A percentile compares a stretch with the other conserved stretches of the same genome.
Conservation (phyloP, 371 early-diverging fungal genomes). For the Rhizopus arrhizus region DNA sequence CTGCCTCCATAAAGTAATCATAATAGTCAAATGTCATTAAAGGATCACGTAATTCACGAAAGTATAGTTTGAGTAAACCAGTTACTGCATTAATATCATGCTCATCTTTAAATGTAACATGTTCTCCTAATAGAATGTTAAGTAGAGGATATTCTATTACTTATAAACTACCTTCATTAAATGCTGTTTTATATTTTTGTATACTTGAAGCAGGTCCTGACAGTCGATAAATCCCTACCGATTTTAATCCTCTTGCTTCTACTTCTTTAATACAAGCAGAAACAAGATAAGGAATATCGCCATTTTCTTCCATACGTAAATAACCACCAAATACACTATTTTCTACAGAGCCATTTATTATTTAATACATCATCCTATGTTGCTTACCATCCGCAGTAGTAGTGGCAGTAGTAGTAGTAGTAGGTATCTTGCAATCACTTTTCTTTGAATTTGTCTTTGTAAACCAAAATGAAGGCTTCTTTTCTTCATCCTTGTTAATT, state of each 20-base stretch:
- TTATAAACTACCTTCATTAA: slow-evolving; percentile 56
- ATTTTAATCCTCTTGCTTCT: slow-evolving; percentile 59
- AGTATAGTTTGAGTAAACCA: slow-evolving; percentile 77
- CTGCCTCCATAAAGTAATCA: slow-evolving; percentile 75
- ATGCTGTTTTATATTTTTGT: slow-evolving; percentile 62
- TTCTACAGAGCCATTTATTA: slow-evolving; percentile 2
- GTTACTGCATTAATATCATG: slow-evolving; percentile 80
- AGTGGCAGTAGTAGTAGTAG: slow-evolving; percentile 3
- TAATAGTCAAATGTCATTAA: slow-evolving; percentile 79
- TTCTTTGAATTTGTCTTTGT: slow-evolving; percentile 9
- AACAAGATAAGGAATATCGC: slow-evolving; percentile 65
- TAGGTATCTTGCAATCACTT: slow-evolving; percentile 14
- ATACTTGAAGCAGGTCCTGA: slow-evolving; percentile 78
- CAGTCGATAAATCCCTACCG: slow-evolving; percentile 82
- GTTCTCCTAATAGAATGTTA: slow-evolving; percentile 24
- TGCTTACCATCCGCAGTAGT: not conserved
- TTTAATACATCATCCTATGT: not conserved
- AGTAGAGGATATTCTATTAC: not conserved
- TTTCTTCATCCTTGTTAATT: slow-evolving; percentile 19
- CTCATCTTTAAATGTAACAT: slow-evolving; percentile 52
- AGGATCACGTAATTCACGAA: slow-evolving; percentile 80
- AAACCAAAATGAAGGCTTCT: slow-evolving; percentile 17
- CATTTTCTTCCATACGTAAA: slow-evolving; percentile 48
- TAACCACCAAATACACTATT: slow-evolving; percentile 70
- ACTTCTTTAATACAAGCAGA: slow-evolving; percentile 69